Conservation (phyloP, 2,329 filamentous ascomycete species). For the Neonectria magnoliae region DNA sequence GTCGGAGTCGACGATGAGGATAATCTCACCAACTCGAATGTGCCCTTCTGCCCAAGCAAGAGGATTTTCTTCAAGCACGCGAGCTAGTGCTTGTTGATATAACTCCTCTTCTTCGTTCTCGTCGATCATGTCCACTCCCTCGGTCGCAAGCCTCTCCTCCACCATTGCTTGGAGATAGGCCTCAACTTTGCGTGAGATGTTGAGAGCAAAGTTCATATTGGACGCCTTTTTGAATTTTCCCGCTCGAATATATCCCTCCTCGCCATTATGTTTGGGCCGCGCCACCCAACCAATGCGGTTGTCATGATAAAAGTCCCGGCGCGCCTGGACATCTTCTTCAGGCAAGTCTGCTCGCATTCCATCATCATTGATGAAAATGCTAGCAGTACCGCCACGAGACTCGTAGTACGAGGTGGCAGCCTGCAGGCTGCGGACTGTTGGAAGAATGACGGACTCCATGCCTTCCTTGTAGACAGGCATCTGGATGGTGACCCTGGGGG, state of each 20-base stretch:
- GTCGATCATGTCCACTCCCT: constrained; percentile 35
- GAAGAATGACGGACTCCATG: constrained; percentile 9
- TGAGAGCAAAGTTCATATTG: constrained; percentile 22
- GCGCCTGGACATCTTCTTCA: constrained; percentile 9
- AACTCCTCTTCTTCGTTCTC: constrained; percentile 51
- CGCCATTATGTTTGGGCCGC: constrained; percentile 56
- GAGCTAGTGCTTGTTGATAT: constrained; percentile 60
- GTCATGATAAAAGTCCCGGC: constrained; percentile 19
- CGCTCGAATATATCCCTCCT: constrained; percentile 9
- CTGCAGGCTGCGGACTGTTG: constrained; percentile 10
- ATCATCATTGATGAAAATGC: constrained; percentile 16
- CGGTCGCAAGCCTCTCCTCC: constrained; percentile 28
- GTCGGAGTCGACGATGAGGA: constrained; percentile 70
- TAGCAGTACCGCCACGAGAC: constrained; percentile 12
- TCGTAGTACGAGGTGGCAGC: constrained; percentile 17
- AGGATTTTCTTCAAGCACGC: constrained; percentile 59
- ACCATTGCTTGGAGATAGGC: constrained; percentile 55
- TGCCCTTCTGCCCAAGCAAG: constrained; percentile 25
- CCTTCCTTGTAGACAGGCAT: constrained; percentile 19
- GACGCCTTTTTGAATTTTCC: constrained; percentile 19
- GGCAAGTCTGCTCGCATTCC: constrained; percentile 8
- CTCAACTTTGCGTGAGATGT: constrained; percentile 14
- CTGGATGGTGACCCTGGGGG: constrained; percentile 25
- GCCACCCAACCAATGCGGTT: constrained; percentile 17
- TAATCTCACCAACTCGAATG: constrained; percentile 19